phyloP scores from a whole-genome alignment of 129 eudicot species.

The Flaveria trinervia region DNA sequence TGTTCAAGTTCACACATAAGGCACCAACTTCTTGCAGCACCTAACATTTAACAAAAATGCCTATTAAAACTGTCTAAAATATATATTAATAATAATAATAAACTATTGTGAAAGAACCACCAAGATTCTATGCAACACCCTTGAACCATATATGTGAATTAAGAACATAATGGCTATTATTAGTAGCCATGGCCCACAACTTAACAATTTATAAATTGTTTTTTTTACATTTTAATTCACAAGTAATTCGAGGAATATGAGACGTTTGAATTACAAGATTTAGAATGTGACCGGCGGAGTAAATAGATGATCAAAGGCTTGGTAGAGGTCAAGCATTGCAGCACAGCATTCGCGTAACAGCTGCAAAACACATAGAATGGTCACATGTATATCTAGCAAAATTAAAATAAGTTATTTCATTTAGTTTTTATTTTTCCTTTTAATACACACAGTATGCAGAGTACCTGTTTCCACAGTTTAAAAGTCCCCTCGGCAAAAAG shows the following conservation, averaged over 20 bases:
- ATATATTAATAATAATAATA: too few relatives aligned
- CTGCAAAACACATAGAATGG: slow-evolving; percentile 40
- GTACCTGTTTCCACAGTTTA: slow-evolving; percentile 95
- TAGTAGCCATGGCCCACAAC: background rate
- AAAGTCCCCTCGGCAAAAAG: slow-evolving; percentile 80
- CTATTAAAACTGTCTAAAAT: too few relatives aligned
- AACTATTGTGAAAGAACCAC: too few relatives aligned
- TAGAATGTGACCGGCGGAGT: slow-evolving; percentile 79
- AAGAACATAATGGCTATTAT: background rate
- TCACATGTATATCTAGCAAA: background rate
- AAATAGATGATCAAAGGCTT: slow-evolving; percentile 80
- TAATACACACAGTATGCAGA: background rate
- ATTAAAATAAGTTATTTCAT: background rate
- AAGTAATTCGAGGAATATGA: background rate
- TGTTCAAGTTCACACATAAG: slow-evolving; percentile 94
- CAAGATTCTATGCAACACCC: too few relatives aligned
- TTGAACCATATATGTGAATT: too few relatives aligned
- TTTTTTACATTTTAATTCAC: background rate
- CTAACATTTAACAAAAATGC: slow-evolving; percentile 32
- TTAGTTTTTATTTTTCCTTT: background rate
- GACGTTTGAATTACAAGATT: slow-evolving; percentile 49
- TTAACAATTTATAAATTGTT: background rate
- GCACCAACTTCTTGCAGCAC: slow-evolving; percentile 78
- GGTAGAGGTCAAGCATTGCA: slow-evolving; percentile 88
- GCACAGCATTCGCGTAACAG: slow-evolving; percentile 93